Evolutionary conservation across 163 green algal species (phyloP).

Genomic region (Scenedesmus sp.): DNA sequence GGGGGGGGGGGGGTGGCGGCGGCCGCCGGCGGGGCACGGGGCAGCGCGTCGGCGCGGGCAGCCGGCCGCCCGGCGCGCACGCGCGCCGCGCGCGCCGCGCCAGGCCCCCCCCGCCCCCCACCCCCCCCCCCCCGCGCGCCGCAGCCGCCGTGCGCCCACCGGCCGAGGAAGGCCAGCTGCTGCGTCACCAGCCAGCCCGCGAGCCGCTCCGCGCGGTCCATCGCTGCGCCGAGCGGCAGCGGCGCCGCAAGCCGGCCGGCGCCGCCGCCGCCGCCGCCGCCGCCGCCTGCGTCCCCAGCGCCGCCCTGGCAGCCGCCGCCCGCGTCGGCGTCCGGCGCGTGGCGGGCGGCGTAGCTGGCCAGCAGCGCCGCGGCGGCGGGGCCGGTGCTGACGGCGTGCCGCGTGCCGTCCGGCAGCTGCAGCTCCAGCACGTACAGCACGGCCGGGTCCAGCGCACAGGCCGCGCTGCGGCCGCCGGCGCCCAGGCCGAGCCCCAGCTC

Average conservation of each 20-base stretch:
- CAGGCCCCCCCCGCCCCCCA: no score
- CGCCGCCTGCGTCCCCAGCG: not conserved
- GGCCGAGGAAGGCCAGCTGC: slow-evolving; percentile 6
- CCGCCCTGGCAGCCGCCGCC: not conserved
- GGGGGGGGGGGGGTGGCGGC: no score
- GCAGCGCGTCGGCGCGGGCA: no score
- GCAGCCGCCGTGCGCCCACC: no score
- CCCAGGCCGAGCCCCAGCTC: no score
- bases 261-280: not conserved
- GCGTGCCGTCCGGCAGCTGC: slow-evolving; percentile 18
- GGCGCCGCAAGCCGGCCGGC: not conserved
- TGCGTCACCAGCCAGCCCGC: not conserved
- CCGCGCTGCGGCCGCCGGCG: not conserved
- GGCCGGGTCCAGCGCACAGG: not conserved
- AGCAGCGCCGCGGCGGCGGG: slow-evolving; percentile 11
- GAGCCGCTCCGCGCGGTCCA: slow-evolving; percentile 12
- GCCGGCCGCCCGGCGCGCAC: no score
- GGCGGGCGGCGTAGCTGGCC: not conserved
- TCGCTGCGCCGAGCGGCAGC: slow-evolving; percentile 21
- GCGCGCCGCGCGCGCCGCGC: no score
- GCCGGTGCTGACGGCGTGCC: not conserved
- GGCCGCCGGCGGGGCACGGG: no score
- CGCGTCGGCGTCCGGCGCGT: not conserved
- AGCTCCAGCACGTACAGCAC: slow-evolving; percentile 10
- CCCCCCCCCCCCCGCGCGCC: no score